Conservation (phyloP, 1,284 basidiomycete species). For the Puccinia coronata region DNA sequence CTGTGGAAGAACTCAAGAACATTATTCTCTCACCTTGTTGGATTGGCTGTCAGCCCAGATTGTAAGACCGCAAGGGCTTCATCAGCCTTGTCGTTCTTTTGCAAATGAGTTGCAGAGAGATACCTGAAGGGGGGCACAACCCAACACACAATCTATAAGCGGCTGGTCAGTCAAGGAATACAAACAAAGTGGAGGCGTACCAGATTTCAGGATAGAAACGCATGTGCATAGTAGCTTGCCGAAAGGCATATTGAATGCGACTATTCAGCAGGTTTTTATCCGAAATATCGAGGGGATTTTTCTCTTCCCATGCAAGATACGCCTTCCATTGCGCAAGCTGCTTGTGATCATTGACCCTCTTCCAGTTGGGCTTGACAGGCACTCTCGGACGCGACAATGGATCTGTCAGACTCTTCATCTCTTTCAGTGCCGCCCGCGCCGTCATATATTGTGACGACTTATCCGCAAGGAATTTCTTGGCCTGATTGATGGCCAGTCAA, state of each 20-base stretch:
- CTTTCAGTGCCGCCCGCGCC: conserved; percentile 81
- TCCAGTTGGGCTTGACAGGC: conserved; percentile 50
- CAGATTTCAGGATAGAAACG: conserved; percentile 93
- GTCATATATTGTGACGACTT: conserved; percentile 87
- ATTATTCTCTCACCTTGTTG: conserved; percentile 65
- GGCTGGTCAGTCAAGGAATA: conserved; percentile 15
- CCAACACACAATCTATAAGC: not conserved
- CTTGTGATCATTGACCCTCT: conserved; percentile 65
- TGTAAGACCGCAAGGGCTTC: conserved; percentile 80
- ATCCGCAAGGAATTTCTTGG: conserved; percentile 89
- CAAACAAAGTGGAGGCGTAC: conserved; percentile 61
- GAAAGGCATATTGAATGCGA: conserved; percentile 79
- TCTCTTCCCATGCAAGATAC: conserved; percentile 94
- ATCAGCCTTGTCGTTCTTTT: conserved; percentile 72
- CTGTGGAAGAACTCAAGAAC: conserved; percentile 47
- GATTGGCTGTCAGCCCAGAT: conserved; percentile 83
- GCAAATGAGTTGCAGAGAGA: conserved; percentile 81
- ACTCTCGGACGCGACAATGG: conserved; percentile 59
- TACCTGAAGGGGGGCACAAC: conserved; percentile 66
- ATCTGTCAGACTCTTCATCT: conserved; percentile 66
- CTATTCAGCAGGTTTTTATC: conserved; percentile 70
- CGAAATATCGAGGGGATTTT: conserved; percentile 87
- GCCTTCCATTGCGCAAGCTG: conserved; percentile 82
- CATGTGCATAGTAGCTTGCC: conserved; percentile 84
- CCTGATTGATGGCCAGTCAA: conserved; percentile 60